A percentile compares a stretch with the other conserved stretches of the same genome.
These are phyloP conservation scores for Leccinum fibrillosum DNA, from an alignment of 768 basidiomycete species.

Conservation along the genomic window DNA sequence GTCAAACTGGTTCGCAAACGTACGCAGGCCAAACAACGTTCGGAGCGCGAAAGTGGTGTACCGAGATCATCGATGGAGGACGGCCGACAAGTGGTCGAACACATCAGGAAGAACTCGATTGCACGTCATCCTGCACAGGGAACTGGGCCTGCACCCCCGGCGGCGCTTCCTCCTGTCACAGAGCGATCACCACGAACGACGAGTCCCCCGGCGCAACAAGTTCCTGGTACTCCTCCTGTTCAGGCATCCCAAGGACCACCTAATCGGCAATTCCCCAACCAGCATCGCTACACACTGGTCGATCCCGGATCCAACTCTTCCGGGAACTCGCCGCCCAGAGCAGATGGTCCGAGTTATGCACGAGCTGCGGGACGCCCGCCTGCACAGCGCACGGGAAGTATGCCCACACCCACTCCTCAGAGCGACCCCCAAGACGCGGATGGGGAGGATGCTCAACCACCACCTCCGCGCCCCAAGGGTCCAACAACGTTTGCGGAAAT, in stretches of 20 bases:
- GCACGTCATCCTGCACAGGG: constrained; percentile 16
- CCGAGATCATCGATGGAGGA: constrained; percentile 30
- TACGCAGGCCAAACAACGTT: constrained; percentile 66
- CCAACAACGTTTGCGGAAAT: constrained; percentile 90
- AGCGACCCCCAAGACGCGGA: background rate
- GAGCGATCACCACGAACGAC: constrained; percentile 10
- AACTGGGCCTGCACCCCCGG: constrained; percentile 4
- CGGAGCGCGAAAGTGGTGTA: constrained; percentile 25
- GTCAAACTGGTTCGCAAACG: constrained; percentile 78
- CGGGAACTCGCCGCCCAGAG: constrained; percentile 9
- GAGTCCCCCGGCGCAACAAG: constrained; percentile 5
- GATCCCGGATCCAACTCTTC: constrained; percentile 35
- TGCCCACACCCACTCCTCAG: constrained; percentile 15
- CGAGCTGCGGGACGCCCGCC: constrained; percentile 32
- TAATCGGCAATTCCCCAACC: constrained; percentile 31
- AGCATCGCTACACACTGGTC: constrained; percentile 46
- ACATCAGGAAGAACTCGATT: constrained; percentile 50
- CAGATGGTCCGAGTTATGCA: constrained; percentile 25
- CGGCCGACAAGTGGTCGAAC: constrained; percentile 47
- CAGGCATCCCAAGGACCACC: constrained; percentile 4
- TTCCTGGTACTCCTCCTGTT: background rate
- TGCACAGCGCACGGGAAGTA: constrained; percentile 25
- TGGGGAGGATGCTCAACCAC: constrained; percentile 2
- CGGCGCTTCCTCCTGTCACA: constrained; percentile 10
- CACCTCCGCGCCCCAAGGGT: constrained; percentile 29